These are phyloP conservation scores for Candida xyloterini DNA, from an alignment of 805 yeast genomes.

Conservation along the genomic window DNA sequence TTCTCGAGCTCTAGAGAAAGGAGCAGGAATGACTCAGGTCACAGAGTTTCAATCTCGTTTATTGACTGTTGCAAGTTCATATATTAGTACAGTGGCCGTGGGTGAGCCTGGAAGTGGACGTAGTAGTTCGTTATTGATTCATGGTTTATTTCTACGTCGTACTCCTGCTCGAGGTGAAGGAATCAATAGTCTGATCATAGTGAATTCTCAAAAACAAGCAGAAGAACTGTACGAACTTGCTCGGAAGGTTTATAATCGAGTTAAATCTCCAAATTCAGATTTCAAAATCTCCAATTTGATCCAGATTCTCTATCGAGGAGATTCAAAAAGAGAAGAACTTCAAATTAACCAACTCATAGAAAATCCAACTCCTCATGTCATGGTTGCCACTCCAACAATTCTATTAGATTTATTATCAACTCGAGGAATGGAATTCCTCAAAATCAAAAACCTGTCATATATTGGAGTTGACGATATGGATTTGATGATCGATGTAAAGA, in stretches of 20 bases:
- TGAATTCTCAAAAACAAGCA: constrained; percentile 28
- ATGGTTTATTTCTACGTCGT: constrained; percentile 27
- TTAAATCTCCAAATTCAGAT: constrained; percentile 1
- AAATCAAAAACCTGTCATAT: constrained; percentile 26
- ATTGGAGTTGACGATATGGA: constrained; percentile 36
- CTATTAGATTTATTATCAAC: constrained; percentile 34
- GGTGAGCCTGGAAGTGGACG: constrained; percentile 33
- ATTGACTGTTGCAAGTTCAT: constrained; percentile 25
- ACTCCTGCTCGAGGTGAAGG: constrained; percentile 25
- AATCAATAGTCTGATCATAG: constrained; percentile 31
- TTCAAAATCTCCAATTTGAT: constrained; percentile 15
- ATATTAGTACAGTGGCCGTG: constrained; percentile 31
- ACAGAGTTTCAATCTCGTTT: constrained; percentile 32
- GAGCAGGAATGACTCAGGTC: constrained; percentile 18
- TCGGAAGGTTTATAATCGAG: constrained; percentile 10
- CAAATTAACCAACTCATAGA: constrained; percentile 26
- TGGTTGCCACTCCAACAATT: constrained; percentile 37
- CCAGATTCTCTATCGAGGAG: constrained; percentile 32
- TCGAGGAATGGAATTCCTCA: constrained; percentile 31
- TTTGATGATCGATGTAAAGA: constrained; percentile 24
- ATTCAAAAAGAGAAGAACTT: constrained; percentile 20
- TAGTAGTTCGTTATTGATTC: constrained; percentile 25
- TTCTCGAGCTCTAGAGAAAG: constrained; percentile 17
- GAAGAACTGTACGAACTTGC: constrained; percentile 22
- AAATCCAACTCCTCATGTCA: constrained; percentile 29